A percentile compares a stretch with the other conserved stretches of the same genome.
Conservation (phyloP, 1,139 yeast species). For the Yamadazyma spencermartinsiae region DNA sequence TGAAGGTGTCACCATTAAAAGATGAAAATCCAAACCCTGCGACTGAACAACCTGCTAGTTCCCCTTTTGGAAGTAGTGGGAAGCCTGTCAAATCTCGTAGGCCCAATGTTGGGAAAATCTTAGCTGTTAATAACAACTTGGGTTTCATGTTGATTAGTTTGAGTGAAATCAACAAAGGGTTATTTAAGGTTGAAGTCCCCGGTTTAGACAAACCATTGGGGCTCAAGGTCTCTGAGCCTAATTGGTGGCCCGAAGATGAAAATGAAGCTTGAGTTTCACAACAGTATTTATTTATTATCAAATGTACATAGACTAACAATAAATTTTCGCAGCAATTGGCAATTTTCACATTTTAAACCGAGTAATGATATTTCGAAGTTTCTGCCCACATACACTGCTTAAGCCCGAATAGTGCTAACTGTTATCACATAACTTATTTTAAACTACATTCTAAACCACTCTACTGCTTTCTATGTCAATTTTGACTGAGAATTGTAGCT, state of each 20-base stretch:
- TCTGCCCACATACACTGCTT: too few relatives aligned
- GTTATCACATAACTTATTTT: too few relatives aligned
- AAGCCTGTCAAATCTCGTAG: constrained; percentile 34
- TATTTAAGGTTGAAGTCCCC: constrained; percentile 34
- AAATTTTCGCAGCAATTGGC: too few relatives aligned
- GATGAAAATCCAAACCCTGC: constrained; percentile 14
- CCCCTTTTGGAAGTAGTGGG: constrained; percentile 36
- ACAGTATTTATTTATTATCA: too few relatives aligned
- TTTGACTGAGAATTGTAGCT: too few relatives aligned
- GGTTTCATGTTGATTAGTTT: constrained; percentile 66
- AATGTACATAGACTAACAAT: not conserved
- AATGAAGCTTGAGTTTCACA: not conserved
- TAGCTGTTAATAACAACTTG: constrained; percentile 55
- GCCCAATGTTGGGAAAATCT: constrained; percentile 57
- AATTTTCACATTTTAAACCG: too few relatives aligned
- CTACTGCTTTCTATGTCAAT: too few relatives aligned
- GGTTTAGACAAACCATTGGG: constrained; percentile 32
- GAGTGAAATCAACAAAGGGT: constrained; percentile 36
- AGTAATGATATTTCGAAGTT: too few relatives aligned
- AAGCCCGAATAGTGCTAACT: too few relatives aligned
- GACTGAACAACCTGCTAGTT: constrained; percentile 11
- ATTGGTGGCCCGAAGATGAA: constrained; percentile 60
- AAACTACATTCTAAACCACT: too few relatives aligned
- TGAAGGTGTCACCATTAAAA: constrained; percentile 25
- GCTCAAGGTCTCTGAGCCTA: constrained; percentile 54